phyloP scores from a whole-genome alignment of 352 stramenopile genomes.

The Phytopythium kandeliae region DNA sequence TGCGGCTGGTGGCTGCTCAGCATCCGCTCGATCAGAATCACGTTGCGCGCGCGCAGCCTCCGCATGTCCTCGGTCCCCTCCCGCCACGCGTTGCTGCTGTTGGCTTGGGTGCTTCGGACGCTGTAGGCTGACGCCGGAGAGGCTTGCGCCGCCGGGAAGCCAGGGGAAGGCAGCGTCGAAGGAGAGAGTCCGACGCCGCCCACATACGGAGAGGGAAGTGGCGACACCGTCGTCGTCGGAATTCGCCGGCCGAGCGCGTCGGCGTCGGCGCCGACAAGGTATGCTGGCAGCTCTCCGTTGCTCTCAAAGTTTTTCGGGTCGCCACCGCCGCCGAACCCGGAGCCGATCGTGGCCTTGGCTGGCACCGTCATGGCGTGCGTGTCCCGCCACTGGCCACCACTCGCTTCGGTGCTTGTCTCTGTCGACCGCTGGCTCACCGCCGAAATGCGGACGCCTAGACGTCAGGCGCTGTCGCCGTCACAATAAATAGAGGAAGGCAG shows the following conservation, averaged over 20 bases:
- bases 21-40: slow-evolving; percentile 52
- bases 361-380: background rate
- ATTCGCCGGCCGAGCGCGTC: background rate
- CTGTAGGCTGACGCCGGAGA: background rate
- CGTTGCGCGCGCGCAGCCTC: slow-evolving; percentile 30
- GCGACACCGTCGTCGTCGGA: slow-evolving; percentile 1
- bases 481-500: no score
- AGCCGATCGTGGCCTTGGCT: background rate
- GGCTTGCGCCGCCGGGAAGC: background rate
- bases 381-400: no score
- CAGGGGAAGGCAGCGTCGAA: background rate
- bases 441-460: slow-evolving; percentile 1
- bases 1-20: slow-evolving; percentile 45
- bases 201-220: background rate
- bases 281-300: slow-evolving; percentile 2
- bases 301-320: background rate
- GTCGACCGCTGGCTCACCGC: background rate
- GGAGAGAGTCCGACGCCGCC: background rate
- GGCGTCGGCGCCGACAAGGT: slow-evolving; percentile 1
- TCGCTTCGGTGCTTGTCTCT: slow-evolving; percentile 4
- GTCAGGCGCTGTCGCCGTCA: no score
- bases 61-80: slow-evolving; percentile 4
- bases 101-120: background rate
- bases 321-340: background rate
- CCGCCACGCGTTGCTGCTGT: slow-evolving; percentile 4